Percentiles rank a stretch among this genome's conserved stretches.
Evolutionary conservation across 108 stramenopile genomes (phyloP).

Genomic region (Pseudonitzschia pungens): DNA sequence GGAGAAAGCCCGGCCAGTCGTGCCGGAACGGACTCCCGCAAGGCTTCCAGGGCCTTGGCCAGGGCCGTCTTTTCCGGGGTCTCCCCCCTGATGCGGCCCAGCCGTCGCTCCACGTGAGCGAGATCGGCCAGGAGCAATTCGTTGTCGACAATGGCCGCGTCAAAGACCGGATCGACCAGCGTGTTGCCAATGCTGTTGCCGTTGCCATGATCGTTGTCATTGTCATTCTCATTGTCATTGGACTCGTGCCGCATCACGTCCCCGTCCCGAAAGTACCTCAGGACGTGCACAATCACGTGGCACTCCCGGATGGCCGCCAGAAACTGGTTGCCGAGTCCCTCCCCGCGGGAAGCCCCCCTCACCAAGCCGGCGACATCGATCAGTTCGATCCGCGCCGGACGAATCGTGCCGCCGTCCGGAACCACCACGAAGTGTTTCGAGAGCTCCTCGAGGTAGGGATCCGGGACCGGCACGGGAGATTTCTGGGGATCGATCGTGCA

Average conservation of each 20-base stretch:
- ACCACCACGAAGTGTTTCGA: not conserved
- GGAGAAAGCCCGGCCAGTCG: constrained; percentile 51
- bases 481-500: constrained; percentile 97
- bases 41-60: constrained; percentile 42
- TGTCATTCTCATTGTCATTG: constrained; percentile 36
- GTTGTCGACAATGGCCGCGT: constrained; percentile 86
- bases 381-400: constrained; percentile 76
- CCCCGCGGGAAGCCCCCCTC: constrained; percentile 87
- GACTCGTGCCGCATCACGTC: constrained; percentile 27
- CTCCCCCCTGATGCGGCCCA: constrained; percentile 38
- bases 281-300: constrained; percentile 82
- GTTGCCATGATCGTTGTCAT: not conserved
- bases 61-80: constrained; percentile 66
- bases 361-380: constrained; percentile 96
- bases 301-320: constrained; percentile 85
- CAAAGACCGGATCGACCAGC: constrained; percentile 83
- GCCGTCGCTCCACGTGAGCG: constrained; percentile 80
- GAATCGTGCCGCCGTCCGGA: constrained; percentile 38
- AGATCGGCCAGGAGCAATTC: constrained; percentile 90
- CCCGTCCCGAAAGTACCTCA: constrained; percentile 73
- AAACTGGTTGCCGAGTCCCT: constrained; percentile 95
- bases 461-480: constrained; percentile 79
- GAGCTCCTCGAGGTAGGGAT: constrained; percentile 57
- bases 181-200: not conserved
- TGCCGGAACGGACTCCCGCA: constrained; percentile 69